Percentiles rank a stretch among this genome's conserved stretches.
Conservation (phyloP, 192 early-diverging fungal genomes). For the Gryganskiella cystojenkinii region DNA sequence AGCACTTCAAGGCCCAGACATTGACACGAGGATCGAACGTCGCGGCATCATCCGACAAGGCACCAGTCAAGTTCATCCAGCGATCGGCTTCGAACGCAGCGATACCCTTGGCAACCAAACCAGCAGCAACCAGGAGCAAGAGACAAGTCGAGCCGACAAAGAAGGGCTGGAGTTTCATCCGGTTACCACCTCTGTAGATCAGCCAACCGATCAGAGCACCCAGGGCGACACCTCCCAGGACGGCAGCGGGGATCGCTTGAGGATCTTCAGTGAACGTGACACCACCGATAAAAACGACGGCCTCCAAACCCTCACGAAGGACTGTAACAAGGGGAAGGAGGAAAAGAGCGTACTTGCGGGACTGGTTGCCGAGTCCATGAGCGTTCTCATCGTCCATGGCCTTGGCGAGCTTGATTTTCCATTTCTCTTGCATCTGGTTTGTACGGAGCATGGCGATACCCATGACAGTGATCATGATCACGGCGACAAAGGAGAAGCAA, state of each 20-base stretch:
- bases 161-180: conserved; percentile 80
- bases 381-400: conserved; percentile 64
- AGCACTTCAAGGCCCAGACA: conserved; percentile 73
- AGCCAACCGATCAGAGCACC: conserved; percentile 76
- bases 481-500: conserved; percentile 78
- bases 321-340: conserved; percentile 89
- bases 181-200: conserved; percentile 77
- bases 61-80: conserved; percentile 70
- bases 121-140: conserved; percentile 84
- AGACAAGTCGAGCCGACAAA: conserved; percentile 78
- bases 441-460: conserved; percentile 83
- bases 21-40: conserved; percentile 63
- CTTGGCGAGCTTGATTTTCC: conserved; percentile 69
- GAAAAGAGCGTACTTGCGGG: conserved; percentile 75
- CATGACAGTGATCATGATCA: conserved; percentile 82
- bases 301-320: conserved; percentile 87
- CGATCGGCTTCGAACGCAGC: conserved; percentile 73
- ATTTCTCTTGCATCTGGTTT: conserved; percentile 82
- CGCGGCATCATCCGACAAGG: conserved; percentile 68
- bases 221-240: conserved; percentile 71
- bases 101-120: conserved; percentile 78
- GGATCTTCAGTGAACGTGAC: conserved; percentile 73
- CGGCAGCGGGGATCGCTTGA: conserved; percentile 81
- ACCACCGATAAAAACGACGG: conserved; percentile 89
- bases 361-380: conserved; percentile 40